phyloP scores from a whole-genome alignment of 2,329 filamentous ascomycete genomes.

The Exophiala phaeomuriformis region DNA sequence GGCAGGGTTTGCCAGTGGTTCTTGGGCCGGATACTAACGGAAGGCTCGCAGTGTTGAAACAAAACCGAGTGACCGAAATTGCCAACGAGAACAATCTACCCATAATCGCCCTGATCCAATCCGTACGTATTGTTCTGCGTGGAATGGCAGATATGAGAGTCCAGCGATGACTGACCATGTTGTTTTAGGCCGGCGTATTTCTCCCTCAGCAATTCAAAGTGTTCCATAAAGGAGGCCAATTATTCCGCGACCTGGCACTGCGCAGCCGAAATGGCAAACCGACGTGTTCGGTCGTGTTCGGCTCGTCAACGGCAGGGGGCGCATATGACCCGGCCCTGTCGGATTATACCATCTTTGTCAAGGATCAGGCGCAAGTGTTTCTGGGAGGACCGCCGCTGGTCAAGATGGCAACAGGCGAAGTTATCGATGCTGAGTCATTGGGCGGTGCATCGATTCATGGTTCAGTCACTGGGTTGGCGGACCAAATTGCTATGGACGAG shows the following conservation, averaged over 20 bases:
- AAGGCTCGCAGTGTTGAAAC: conserved; percentile 29
- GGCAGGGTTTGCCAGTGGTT: no score
- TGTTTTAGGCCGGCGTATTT: conserved; percentile 34
- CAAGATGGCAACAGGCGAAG: conserved; percentile 43
- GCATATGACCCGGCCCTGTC: conserved; percentile 39
- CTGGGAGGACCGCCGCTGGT: conserved; percentile 41
- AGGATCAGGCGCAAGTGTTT: conserved; percentile 41
- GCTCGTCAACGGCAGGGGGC: conserved; percentile 39
- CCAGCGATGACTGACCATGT: neutral
- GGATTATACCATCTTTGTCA: conserved; percentile 40
- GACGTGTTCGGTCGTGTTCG: conserved; percentile 41
- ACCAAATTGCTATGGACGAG: conserved; percentile 41
- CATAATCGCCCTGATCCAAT: conserved; percentile 37
- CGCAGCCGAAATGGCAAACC: conserved; percentile 35
- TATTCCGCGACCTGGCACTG: conserved; percentile 38
- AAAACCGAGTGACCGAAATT: conserved; percentile 35
- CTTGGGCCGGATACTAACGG: neutral
- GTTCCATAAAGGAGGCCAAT: conserved; percentile 40
- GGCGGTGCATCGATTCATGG: conserved; percentile 40
- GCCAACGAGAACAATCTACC: conserved; percentile 38
- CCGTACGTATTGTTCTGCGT: conserved; percentile 19
- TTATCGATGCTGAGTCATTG: conserved; percentile 37
- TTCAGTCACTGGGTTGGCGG: conserved; percentile 38
- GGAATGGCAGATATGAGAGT: no score
- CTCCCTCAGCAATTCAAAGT: conserved; percentile 41